Base-by-base conservation (phyloP, 2,329 filamentous ascomycete genomes). In the Talaromyces rugulosus region DNA sequence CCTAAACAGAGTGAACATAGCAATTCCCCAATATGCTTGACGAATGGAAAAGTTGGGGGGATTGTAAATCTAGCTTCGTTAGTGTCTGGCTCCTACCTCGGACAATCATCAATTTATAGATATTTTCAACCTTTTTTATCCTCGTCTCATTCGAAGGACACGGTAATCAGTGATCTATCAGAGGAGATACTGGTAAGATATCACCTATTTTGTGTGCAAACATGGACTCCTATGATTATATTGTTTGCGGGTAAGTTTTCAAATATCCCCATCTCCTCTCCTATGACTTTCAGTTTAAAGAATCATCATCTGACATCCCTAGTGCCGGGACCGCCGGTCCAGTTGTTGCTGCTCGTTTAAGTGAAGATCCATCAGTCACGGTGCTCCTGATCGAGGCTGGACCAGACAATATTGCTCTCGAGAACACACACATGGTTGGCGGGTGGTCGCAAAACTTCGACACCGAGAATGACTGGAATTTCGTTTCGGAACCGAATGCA, bases 261-360 rank as follows among this genome's bases (percentile, higher is more conserved):
- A 44, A 18, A 18, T n/a, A n/a, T 18, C 14, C 4, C 7, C 7
- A 9, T 18, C 40, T n/a, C 7, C 6, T 9, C n/a, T 44, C 6
- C 3, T 44, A 44, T 44, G 40, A 44, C 8, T 44, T 18, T 8
- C 1, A 44, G 5, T 18, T 18, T 14, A 7, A 40, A 12, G 5
- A 40, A 14, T 14, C 7, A 44, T n/a, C 1, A 14, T 44, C n/a
- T 44, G 14, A 44, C 40, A 18, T n/a, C n/a, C 16, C 40, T 23
- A 79, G 80, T 59, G 80, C 79, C 42, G 80, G 80, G 6, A 82
- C 80, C 6, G 73, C 80, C 5, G 80, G 80, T 23, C 81, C 80
- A 65, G 80, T 82, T 1, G 76, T 82, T 36, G 80, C 80, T 27
- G 78, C 74, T 12, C 79, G 80, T 14, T 72, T 82, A 2, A 79